Percentiles rank a stretch among this genome's conserved stretches.
phyloP scores from a whole-genome alignment of 177 flowering plant genomes.

The Tripterygium wilfordii region DNA sequence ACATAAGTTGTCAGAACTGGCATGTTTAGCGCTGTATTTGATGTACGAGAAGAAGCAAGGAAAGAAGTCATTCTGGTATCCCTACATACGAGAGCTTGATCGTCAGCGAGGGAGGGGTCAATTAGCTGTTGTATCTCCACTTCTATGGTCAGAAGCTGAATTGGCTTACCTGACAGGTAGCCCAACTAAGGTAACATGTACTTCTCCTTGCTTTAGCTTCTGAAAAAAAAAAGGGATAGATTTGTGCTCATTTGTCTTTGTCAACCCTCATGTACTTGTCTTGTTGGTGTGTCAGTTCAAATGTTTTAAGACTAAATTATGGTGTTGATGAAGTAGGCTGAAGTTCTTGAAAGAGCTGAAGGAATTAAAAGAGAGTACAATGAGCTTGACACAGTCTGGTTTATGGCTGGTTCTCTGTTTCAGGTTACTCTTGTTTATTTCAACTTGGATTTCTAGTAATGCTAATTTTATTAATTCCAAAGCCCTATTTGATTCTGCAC shows the following conservation, averaged over 20 bases:
- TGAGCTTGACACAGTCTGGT: slow-evolving; percentile 99
- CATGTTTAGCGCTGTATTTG: slow-evolving; percentile 93
- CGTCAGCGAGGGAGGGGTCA: slow-evolving; percentile 98
- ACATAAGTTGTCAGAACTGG: slow-evolving; percentile 90
- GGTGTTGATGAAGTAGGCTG: slow-evolving; percentile 46
- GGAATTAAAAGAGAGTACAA: slow-evolving; percentile 90
- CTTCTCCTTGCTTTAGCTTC: neutral
- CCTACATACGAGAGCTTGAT: slow-evolving; percentile 97
- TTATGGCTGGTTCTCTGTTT: slow-evolving; percentile 98
- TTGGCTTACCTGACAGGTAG: slow-evolving; percentile 86
- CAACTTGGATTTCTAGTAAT: no score
- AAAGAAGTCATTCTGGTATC: slow-evolving; percentile 94
- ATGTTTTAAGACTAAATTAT: slow-evolving; percentile 5
- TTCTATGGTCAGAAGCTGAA: slow-evolving; percentile 88
- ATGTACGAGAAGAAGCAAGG: slow-evolving; percentile 99
- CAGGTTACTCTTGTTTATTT: slow-evolving; percentile 44
- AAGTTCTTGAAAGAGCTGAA: slow-evolving; percentile 78
- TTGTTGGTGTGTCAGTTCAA: neutral
- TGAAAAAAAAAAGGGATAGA: no score
- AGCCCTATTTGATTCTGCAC: no score
- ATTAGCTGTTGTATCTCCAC: slow-evolving; percentile 93
- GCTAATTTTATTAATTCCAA: no score
- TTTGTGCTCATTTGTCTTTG: no score
- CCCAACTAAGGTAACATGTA: slow-evolving; percentile 68
- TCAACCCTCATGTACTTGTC: neutral